phyloP scores from a whole-genome alignment of 768 basidiomycete genomes.

The Mycena haematopus region DNA sequence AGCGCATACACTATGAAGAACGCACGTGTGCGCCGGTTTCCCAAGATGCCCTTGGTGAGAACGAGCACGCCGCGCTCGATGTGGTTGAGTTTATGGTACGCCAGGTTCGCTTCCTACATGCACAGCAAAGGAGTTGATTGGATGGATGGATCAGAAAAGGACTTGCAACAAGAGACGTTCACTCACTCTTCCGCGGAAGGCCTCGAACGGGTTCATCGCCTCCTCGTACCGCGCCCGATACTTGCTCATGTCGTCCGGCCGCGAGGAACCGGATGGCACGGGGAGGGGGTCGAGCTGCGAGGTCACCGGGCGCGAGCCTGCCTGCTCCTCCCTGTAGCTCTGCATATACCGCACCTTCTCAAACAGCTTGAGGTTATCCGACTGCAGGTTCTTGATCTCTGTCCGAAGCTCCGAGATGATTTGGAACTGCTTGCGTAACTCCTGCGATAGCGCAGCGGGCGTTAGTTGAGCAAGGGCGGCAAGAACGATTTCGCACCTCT shows the following conservation, averaged over 20 bases:
- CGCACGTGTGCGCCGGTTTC: slow-evolving; percentile 88
- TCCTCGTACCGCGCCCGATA: slow-evolving; percentile 95
- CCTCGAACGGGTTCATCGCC: slow-evolving; percentile 98
- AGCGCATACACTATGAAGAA: slow-evolving; percentile 90
- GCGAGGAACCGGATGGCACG: slow-evolving; percentile 40
- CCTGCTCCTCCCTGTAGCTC: slow-evolving; percentile 88
- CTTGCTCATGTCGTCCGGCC: slow-evolving; percentile 78
- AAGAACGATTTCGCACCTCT: slow-evolving; percentile 68
- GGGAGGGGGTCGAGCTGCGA: slow-evolving; percentile 77
- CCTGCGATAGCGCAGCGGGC: slow-evolving; percentile 50
- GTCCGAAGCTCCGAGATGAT: slow-evolving; percentile 91
- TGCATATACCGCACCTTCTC: slow-evolving; percentile 99
- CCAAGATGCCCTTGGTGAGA: slow-evolving; percentile 85
- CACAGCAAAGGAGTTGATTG: not conserved
- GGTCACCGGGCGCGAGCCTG: slow-evolving; percentile 56
- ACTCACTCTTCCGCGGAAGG: slow-evolving; percentile 91
- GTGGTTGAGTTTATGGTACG: slow-evolving; percentile 89
- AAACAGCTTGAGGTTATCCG: slow-evolving; percentile 96
- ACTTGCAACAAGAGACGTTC: not conserved
- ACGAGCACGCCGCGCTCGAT: slow-evolving; percentile 88
- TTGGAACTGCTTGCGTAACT: slow-evolving; percentile 94
- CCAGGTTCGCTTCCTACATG: slow-evolving; percentile 88
- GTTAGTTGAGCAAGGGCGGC: not conserved
- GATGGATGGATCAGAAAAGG: slow-evolving; percentile 3
- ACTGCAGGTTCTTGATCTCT: slow-evolving; percentile 91